These are phyloP conservation scores for Kurtzmaniella quercitrusa DNA, from an alignment of 1,139 yeast genomes.

Conservation along the genomic window DNA sequence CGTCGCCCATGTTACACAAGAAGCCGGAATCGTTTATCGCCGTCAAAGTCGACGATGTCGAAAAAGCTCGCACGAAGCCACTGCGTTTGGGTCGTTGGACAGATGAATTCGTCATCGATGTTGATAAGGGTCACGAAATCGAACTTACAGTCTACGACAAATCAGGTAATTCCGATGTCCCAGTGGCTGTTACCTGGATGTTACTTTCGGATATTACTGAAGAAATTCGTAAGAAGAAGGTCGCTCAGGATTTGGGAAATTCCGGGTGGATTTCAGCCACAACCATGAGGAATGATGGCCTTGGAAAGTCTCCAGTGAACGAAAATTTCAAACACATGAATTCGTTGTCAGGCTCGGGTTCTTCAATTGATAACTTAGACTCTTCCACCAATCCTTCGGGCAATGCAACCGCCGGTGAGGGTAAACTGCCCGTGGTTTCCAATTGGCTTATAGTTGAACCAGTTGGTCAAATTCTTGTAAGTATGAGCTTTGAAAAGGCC, in stretches of 20 bases:
- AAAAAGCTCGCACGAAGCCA: conserved; percentile 69
- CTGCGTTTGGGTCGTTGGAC: conserved; percentile 80
- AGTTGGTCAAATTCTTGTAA: conserved; percentile 79
- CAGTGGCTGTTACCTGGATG: conserved; percentile 94
- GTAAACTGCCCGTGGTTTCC: conserved; percentile 42
- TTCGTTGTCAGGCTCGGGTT: conserved; percentile 76
- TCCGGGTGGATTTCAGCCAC: conserved; percentile 91
- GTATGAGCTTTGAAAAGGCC: conserved; percentile 73
- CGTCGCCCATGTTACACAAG: conserved; percentile 72
- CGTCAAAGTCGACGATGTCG: conserved; percentile 83
- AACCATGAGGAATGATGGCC: conserved; percentile 42
- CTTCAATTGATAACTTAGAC: conserved; percentile 39
- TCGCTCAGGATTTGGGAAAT: conserved; percentile 65
- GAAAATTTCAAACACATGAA: conserved; percentile 28
- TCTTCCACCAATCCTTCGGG: conserved; percentile 2
- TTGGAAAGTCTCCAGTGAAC: conserved; percentile 23
- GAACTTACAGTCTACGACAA: conserved; percentile 86
- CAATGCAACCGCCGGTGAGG: conserved; percentile 7
- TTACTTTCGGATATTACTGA: conserved; percentile 87
- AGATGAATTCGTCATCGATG: conserved; percentile 75
- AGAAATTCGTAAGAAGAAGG: conserved; percentile 87
- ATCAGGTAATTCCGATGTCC: conserved; percentile 59
- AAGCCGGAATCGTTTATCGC: conserved; percentile 77
- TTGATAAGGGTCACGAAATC: conserved; percentile 88
- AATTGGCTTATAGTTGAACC: conserved; percentile 96